Evolutionary conservation across 2,329 filamentous ascomycete genomes (phyloP).

Genomic region (Sporothrix euskadiensis): DNA sequence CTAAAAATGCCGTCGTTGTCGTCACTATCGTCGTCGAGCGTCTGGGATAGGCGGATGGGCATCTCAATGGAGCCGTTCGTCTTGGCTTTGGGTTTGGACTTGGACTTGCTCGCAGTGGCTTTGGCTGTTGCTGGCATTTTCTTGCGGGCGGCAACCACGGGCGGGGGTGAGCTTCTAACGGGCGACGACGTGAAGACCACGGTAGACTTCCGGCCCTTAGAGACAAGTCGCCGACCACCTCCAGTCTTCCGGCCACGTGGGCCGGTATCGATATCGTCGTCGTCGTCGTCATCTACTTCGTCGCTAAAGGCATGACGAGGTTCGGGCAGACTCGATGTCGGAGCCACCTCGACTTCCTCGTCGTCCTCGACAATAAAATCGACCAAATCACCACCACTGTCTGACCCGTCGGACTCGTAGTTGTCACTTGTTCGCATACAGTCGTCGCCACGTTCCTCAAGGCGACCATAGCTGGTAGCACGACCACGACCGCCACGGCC

Average conservation of each 20-base stretch:
- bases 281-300: not conserved
- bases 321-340: slow-evolving; percentile 16
- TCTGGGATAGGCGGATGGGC: slow-evolving; percentile 31
- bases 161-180: slow-evolving; percentile 30
- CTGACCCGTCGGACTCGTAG: slow-evolving; percentile 50
- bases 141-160: not conserved
- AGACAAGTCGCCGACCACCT: not conserved
- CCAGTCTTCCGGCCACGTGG: not conserved
- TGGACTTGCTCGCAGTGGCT: not conserved
- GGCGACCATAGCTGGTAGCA: slow-evolving; percentile 22
- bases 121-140: not conserved
- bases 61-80: slow-evolving; percentile 21
- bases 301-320: not conserved
- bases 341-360: slow-evolving; percentile 25
- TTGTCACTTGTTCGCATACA: slow-evolving; percentile 53
- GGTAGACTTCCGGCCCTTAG: not conserved
- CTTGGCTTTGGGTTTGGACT: not conserved
- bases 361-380: slow-evolving; percentile 61
- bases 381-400: slow-evolving; percentile 52
- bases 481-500: slow-evolving; percentile 23
- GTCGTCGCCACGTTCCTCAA: slow-evolving; percentile 54
- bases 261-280: not conserved
- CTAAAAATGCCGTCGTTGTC: slow-evolving; percentile 15
- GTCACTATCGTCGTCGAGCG: slow-evolving; percentile 20
- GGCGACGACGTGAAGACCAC: slow-evolving; percentile 25